A percentile compares a stretch with the other conserved stretches of the same genome.
Conservation (phyloP, 1,284 basidiomycete species). For the Fomitopsis pinicola region DNA sequence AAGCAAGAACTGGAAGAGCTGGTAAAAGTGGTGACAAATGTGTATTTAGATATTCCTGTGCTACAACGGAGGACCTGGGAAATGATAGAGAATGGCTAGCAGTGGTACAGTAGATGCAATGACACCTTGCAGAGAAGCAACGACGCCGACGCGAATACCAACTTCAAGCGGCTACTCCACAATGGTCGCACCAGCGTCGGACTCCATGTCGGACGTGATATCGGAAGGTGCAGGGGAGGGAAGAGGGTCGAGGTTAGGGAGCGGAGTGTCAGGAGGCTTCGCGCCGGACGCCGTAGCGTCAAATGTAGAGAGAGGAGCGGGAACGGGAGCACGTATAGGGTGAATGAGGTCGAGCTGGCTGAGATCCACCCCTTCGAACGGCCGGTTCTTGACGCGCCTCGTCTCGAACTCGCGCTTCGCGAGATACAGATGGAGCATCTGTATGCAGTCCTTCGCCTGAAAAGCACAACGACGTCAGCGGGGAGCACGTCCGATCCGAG, state of each 20-base stretch:
- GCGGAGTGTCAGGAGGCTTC: neutral
- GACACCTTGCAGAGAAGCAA: neutral
- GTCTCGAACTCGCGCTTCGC: constrained; percentile 66
- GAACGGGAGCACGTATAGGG: constrained; percentile 9
- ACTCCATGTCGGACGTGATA: too few relatives aligned
- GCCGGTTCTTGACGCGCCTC: constrained; percentile 57
- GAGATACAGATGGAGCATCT: constrained; percentile 62
- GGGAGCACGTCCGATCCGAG: neutral
- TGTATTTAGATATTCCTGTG: too few relatives aligned
- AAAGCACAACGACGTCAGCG: neutral
- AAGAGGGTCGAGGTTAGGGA: too few relatives aligned
- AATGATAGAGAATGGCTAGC: neutral
- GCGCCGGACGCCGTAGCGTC: neutral
- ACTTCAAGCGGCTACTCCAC: too few relatives aligned
- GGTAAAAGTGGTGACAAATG: too few relatives aligned
- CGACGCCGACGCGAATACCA: neutral
- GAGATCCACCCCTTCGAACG: constrained; percentile 67
- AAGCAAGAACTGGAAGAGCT: too few relatives aligned
- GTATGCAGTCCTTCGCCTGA: constrained; percentile 61
- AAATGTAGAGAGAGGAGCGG: neutral
- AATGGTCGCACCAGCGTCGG: too few relatives aligned
- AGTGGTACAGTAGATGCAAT: neutral
- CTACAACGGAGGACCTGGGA: neutral
- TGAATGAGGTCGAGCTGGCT: constrained; percentile 58
- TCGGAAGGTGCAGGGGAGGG: too few relatives aligned